Evolutionary conservation across 352 stramenopile species (phyloP), one percentile per base, ranked within the genome.

Genomic region (Pythium diclinum): DNA sequence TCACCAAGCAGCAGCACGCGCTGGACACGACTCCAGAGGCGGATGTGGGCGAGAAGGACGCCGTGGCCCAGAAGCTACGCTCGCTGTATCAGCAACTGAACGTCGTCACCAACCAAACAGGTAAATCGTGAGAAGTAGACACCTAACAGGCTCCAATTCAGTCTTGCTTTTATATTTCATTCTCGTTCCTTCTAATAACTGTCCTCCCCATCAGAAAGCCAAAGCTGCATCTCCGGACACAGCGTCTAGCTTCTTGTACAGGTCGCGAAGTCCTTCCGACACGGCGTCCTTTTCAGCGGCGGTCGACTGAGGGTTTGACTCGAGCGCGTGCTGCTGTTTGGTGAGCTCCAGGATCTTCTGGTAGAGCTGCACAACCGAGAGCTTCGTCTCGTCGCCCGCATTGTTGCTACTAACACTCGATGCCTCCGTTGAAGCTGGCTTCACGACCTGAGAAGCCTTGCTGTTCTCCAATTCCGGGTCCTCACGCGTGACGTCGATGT

Each of bases 301-400:
- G 38, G 82, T 68, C 0, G 71, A 69, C n/a, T 77, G 61, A 1
- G 75, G 68, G 33, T 79, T 69, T 5, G 67, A 55, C 64, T 89
- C 76, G 23, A 89, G 56, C 21, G 74, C 66, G 55, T 87, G 77
- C 61, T 85, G 78, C 47, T 74, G 59, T 70, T 83, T 87, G 6
- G 80, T 89, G 48, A 85, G 64, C 66, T 85, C 77, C 36, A 89
- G 38, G 34, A 89, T 83, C 62, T 78, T 74, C 64, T 89, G 77
- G 65, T 89, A 89, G 16, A 89, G 59, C 55, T 76, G 75, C 59
- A 85, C 77, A 56, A 89, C 68, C 42, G 75, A 77, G 14, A 69
- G 71, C 56, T 83, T 83, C 32, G 17, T 52, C 14, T 71, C 53
- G 3, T 63, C 59, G 33, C 19, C 14, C 2, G n/a, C n/a, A n/a